phyloP scores from a whole-genome alignment of 1,139 yeast genomes.

The Saccharomyces hybrid region DNA sequence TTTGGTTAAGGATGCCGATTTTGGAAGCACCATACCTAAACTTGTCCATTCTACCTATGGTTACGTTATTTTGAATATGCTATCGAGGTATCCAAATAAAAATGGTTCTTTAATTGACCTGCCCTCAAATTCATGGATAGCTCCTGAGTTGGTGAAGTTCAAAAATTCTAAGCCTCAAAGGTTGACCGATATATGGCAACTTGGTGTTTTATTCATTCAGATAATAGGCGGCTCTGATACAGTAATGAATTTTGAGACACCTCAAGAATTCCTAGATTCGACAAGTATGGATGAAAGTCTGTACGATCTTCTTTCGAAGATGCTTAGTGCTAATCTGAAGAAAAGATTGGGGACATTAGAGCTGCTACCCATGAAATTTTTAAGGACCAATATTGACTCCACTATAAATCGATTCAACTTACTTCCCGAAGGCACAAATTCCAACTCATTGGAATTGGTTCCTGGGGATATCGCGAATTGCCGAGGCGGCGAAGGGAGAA shows the following conservation, averaged over 20 bases:
- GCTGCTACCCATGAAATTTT: slow-evolving; percentile 70
- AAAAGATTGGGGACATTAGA: slow-evolving; percentile 80
- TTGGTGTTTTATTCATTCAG: slow-evolving; percentile 73
- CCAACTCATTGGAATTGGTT: slow-evolving; percentile 9
- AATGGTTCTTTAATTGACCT: slow-evolving; percentile 20
- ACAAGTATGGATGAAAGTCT: slow-evolving; percentile 48
- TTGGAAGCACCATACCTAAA: slow-evolving; percentile 53
- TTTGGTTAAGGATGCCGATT: slow-evolving; percentile 42
- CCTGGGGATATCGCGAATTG: neutral
- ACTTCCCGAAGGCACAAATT: slow-evolving; percentile 8
- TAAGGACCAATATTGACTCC: slow-evolving; percentile 56
- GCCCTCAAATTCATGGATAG: slow-evolving; percentile 48
- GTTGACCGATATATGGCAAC: slow-evolving; percentile 88
- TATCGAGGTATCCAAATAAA: slow-evolving; percentile 42
- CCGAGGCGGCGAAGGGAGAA: neutral
- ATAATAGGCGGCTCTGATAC: slow-evolving; percentile 61
- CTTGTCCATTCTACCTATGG: slow-evolving; percentile 69
- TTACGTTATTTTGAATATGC: slow-evolving; percentile 53
- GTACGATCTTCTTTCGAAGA: slow-evolving; percentile 56
- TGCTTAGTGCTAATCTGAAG: slow-evolving; percentile 59
- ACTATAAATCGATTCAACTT: slow-evolving; percentile 20
- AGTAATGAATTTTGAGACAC: slow-evolving; percentile 47
- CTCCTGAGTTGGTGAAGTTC: slow-evolving; percentile 61
- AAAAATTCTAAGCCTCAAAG: slow-evolving; percentile 47
- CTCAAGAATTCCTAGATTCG: slow-evolving; percentile 51